Evolutionary conservation across 192 early-diverging fungal species (phyloP).

Genomic region (Allomyces javanicus): DNA sequence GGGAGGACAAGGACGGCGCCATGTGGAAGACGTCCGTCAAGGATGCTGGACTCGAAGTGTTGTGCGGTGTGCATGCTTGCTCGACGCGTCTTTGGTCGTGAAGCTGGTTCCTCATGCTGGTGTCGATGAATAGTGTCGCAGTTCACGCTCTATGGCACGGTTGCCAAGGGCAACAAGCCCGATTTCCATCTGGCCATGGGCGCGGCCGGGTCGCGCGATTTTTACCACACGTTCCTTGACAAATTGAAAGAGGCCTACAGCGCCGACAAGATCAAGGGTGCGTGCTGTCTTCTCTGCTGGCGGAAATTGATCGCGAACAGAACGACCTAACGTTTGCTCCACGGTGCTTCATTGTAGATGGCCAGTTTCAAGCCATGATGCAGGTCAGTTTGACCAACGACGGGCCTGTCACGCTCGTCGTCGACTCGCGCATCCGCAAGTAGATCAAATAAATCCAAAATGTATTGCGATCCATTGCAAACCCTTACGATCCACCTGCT

Average conservation of each 20-base stretch:
- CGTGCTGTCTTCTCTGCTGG: neutral
- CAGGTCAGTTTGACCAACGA: slow-evolving; percentile 72
- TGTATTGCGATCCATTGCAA: no score
- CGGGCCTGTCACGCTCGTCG: slow-evolving; percentile 36
- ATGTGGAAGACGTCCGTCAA: slow-evolving; percentile 69
- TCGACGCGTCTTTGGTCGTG: neutral
- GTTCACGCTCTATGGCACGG: slow-evolving; percentile 76
- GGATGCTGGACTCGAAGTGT: slow-evolving; percentile 47
- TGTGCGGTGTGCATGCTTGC: slow-evolving; percentile 38
- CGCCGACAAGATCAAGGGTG: slow-evolving; percentile 51
- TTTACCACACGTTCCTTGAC: slow-evolving; percentile 57
- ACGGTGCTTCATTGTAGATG: slow-evolving; percentile 25
- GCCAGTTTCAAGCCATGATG: slow-evolving; percentile 96
- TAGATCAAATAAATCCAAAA: neutral
- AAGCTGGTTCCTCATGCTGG: neutral
- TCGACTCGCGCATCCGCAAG: slow-evolving; percentile 23
- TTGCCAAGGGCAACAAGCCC: slow-evolving; percentile 67
- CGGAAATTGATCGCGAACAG: neutral
- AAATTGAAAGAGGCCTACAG: slow-evolving; percentile 42
- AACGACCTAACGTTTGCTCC: neutral
- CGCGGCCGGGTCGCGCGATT: slow-evolving; percentile 31
- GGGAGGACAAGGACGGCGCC: slow-evolving; percentile 36
- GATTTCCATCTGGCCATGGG: slow-evolving; percentile 87
- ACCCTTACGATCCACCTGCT: no score
- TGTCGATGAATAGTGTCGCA: slow-evolving; percentile 45